Conservation (phyloP, 1,284 basidiomycete species). For the Ceratobasidium sp. region DNA sequence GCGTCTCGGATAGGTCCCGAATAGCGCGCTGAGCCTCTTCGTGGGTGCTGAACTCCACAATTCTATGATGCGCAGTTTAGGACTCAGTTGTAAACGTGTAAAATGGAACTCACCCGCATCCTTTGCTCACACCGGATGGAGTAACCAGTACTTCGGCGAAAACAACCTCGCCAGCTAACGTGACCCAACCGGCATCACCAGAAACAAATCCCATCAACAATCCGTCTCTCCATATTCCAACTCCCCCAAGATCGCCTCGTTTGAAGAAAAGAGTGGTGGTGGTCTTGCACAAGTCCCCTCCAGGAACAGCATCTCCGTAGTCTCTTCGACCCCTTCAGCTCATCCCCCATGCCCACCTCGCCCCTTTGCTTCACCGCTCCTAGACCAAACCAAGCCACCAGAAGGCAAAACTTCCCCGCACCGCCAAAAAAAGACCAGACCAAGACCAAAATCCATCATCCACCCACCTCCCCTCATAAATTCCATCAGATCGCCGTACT, state of each 20-base stretch:
- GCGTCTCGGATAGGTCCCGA: constrained; percentile 84
- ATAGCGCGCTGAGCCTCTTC: constrained; percentile 88
- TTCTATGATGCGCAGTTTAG: constrained; percentile 57
- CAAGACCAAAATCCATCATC: constrained; percentile 68
- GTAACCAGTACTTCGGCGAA: constrained; percentile 98
- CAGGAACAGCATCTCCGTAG: not conserved
- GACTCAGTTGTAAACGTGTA: not conserved
- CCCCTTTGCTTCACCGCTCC: constrained; percentile 8
- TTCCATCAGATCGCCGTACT: constrained; percentile 96
- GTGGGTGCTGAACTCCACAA: constrained; percentile 86
- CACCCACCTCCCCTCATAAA: constrained; percentile 99
- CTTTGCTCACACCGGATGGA: constrained; percentile 95
- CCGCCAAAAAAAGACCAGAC: constrained; percentile 49
- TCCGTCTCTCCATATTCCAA: constrained; percentile 40
- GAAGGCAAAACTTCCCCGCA: constrained; percentile 5
- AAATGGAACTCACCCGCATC: constrained; percentile 85
- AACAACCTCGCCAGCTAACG: constrained; percentile 94
- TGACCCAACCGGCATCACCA: constrained; percentile 59
- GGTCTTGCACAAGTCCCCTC: constrained; percentile 31
- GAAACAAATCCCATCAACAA: constrained; percentile 43
- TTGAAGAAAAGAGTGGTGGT: constrained; percentile 33
- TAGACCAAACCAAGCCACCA: constrained; percentile 1
- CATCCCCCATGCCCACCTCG: constrained; percentile 19
- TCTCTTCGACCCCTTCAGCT: not conserved
- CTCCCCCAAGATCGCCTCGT: constrained; percentile 37